Conservation (phyloP, 192 early-diverging fungal species). For the Tieghemiomyces parasiticus region DNA sequence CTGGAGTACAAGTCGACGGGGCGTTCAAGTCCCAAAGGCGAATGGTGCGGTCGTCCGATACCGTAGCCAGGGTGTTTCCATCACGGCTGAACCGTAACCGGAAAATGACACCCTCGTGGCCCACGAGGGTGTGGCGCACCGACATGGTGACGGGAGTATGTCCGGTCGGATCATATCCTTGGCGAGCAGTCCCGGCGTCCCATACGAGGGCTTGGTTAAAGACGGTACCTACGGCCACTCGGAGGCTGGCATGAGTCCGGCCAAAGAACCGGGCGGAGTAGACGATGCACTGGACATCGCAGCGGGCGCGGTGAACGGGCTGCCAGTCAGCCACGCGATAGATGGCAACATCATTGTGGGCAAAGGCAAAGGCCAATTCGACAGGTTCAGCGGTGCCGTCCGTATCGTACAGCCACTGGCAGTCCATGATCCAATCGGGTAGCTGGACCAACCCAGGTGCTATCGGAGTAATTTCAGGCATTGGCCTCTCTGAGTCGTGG, state of each 20-base stretch:
- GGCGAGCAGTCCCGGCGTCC: constrained; percentile 39
- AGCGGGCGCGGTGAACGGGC: constrained; percentile 29
- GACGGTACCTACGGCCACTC: constrained; percentile 63
- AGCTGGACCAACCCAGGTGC: constrained; percentile 27
- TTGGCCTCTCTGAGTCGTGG: neutral
- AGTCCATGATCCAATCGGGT: constrained; percentile 67
- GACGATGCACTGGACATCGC: constrained; percentile 50
- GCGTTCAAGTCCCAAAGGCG: constrained; percentile 40
- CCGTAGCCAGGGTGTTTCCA: constrained; percentile 40
- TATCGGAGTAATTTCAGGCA: constrained; percentile 16
- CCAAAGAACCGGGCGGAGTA: constrained; percentile 63
- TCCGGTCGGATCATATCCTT: constrained; percentile 24
- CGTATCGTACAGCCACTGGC: constrained; percentile 41
- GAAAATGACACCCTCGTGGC: constrained; percentile 57
- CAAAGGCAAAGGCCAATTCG: constrained; percentile 45
- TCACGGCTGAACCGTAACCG: constrained; percentile 48
- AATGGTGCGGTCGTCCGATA: constrained; percentile 73
- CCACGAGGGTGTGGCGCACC: neutral
- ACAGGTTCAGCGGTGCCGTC: constrained; percentile 13
- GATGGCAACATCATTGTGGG: constrained; percentile 57
- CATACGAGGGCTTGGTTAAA: constrained; percentile 71
- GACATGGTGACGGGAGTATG: neutral
- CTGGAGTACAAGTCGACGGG: constrained; percentile 11
- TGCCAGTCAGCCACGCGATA: constrained; percentile 19
- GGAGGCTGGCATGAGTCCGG: constrained; percentile 24